Conservation (phyloP, 495 filamentous ascomycete genomes). For the Neurospora sp. region DNA sequence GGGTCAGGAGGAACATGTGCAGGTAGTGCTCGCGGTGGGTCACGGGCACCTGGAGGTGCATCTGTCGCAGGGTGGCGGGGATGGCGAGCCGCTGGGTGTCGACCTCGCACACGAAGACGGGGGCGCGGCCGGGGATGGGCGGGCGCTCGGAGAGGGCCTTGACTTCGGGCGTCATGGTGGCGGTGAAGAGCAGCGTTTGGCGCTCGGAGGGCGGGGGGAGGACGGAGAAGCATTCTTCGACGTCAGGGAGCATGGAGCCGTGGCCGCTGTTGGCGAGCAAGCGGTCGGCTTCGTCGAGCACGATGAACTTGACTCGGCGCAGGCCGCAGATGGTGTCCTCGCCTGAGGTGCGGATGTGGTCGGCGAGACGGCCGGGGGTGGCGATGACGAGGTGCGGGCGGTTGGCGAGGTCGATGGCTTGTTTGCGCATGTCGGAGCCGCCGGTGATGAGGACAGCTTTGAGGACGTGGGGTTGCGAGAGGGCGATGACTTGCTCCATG, state of each 20-base stretch:
- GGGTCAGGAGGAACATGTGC: slow-evolving; percentile 77
- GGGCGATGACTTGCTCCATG: slow-evolving; percentile 86
- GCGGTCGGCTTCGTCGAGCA: slow-evolving; percentile 94
- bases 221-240: slow-evolving; percentile 73
- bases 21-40: slow-evolving; percentile 90
- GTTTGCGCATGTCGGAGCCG: slow-evolving; percentile 81
- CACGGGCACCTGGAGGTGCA: slow-evolving; percentile 75
- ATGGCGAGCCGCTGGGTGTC: slow-evolving; percentile 64
- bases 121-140: slow-evolving; percentile 50
- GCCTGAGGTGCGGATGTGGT: slow-evolving; percentile 85
- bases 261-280: slow-evolving; percentile 53
- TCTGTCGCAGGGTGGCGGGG: slow-evolving; percentile 70
- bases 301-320: slow-evolving; percentile 66
- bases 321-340: slow-evolving; percentile 79
- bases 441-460: slow-evolving; percentile 83
- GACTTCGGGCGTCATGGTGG: slow-evolving; percentile 90
- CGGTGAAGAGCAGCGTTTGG: slow-evolving; percentile 93
- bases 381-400: slow-evolving; percentile 89
- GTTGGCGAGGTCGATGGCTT: slow-evolving; percentile 70
- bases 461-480: slow-evolving; percentile 73
- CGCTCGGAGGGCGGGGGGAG: slow-evolving; percentile 62
- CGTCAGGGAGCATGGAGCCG: slow-evolving; percentile 86
- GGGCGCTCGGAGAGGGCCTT: slow-evolving; percentile 69
- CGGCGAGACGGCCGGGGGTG: slow-evolving; percentile 86
- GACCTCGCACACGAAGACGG: slow-evolving; percentile 84